Evolutionary conservation across 129 eudicot genomes (phyloP).

Genomic region (Lactuca sativa): DNA sequence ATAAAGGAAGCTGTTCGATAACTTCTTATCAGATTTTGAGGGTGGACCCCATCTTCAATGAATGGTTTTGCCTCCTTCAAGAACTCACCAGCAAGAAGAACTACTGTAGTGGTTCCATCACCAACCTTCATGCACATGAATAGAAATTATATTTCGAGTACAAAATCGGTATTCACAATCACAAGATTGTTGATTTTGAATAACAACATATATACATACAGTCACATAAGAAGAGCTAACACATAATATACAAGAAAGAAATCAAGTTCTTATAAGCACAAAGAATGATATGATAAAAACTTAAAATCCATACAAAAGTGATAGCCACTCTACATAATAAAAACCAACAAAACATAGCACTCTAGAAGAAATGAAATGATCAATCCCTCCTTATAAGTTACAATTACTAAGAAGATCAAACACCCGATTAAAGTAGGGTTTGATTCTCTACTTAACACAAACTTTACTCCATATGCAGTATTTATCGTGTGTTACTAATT

Average conservation of each 20-base stretch:
- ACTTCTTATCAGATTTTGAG: conserved; percentile 87
- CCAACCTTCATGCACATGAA: conserved; percentile 67
- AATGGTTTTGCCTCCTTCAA: conserved; percentile 96
- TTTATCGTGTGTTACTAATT: neutral
- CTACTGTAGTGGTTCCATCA: conserved; percentile 98
- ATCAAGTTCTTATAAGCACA: neutral
- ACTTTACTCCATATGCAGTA: neutral
- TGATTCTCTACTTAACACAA: neutral
- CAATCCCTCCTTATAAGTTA: too few relatives aligned
- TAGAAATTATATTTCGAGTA: neutral
- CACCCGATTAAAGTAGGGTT: neutral
- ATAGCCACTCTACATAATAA: neutral
- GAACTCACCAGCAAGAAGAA: conserved; percentile 96
- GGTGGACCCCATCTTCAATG: conserved; percentile 97
- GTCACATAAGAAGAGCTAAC: neutral
- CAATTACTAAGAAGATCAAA: too few relatives aligned
- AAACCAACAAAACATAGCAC: neutral
- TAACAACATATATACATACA: neutral
- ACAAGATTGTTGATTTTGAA: neutral
- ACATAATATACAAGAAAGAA: neutral
- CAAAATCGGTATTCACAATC: neutral
- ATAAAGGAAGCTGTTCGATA: conserved; percentile 63
- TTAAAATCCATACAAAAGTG: neutral
- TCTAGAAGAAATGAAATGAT: too few relatives aligned
- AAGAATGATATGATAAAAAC: neutral